Conservation (phyloP, 2,329 filamentous ascomycete genomes). For the Calonectria naviculata region DNA sequence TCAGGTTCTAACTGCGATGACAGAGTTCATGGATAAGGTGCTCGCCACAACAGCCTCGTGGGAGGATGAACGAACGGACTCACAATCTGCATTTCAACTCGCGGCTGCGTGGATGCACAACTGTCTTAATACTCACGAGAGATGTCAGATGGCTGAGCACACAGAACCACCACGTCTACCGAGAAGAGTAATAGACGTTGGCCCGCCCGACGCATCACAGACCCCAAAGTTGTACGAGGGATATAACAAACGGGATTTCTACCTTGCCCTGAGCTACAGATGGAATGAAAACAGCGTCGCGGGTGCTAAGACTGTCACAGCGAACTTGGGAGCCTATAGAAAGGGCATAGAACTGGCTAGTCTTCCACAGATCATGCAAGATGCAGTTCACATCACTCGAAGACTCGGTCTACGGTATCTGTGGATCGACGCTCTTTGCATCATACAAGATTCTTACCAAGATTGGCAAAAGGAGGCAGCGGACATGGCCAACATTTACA, state of each 20-base stretch:
- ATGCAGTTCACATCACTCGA: not conserved
- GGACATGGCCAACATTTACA: slow-evolving; percentile 8
- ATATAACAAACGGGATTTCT: not conserved
- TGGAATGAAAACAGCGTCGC: not conserved
- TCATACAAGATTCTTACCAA: not conserved
- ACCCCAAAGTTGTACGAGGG: not conserved
- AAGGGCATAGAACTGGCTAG: not conserved
- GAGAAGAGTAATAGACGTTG: not conserved
- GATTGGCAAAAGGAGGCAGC: slow-evolving; percentile 7
- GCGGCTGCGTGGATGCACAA: not conserved
- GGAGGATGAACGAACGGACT: not conserved
- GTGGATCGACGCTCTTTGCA: slow-evolving; percentile 12
- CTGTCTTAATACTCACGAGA: not conserved
- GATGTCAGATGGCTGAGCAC: not conserved
- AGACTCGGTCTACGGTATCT: not conserved
- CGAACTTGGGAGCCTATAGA: not conserved
- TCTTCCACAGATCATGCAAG: slow-evolving; percentile 2
- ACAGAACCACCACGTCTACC: not conserved
- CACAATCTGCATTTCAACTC: not conserved
- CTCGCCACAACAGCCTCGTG: not conserved
- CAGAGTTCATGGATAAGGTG: not conserved
- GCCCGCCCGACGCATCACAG: not conserved
- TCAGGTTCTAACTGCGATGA: not conserved
- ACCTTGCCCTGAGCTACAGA: not conserved
- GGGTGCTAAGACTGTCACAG: not conserved